These are phyloP conservation scores for Ciborinia camelliae DNA, from an alignment of 2,329 filamentous ascomycete genomes.

Conservation along the genomic window DNA sequence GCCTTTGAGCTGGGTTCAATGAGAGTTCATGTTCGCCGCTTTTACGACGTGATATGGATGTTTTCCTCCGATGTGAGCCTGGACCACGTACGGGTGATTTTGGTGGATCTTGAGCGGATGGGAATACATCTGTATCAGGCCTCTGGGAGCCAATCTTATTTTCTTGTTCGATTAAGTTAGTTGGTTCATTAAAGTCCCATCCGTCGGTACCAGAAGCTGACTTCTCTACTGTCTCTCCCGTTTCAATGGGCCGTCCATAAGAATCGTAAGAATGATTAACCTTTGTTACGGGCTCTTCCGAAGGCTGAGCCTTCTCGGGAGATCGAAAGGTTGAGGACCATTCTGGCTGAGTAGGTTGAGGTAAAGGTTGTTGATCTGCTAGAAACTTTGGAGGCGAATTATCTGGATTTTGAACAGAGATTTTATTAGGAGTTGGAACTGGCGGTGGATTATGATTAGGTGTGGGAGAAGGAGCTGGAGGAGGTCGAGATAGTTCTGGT, in stretches of 20 bases:
- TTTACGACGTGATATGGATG: slow-evolving; percentile 69
- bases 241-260: slow-evolving; percentile 50
- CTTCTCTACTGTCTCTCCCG: slow-evolving; percentile 47
- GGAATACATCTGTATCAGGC: slow-evolving; percentile 85
- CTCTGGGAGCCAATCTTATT: slow-evolving; percentile 55
- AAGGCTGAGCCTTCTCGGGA: slow-evolving; percentile 30
- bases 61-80: slow-evolving; percentile 73
- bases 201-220: slow-evolving; percentile 60
- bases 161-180: slow-evolving; percentile 55
- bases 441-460: slow-evolving; percentile 59
- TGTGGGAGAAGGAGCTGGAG: slow-evolving; percentile 40
- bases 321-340: slow-evolving; percentile 35
- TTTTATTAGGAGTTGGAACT: slow-evolving; percentile 42
- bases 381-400: slow-evolving; percentile 53
- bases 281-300: slow-evolving; percentile 56
- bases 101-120: slow-evolving; percentile 71
- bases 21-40: slow-evolving; percentile 65
- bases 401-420: slow-evolving; percentile 39
- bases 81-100: slow-evolving; percentile 74
- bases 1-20: slow-evolving; percentile 53
- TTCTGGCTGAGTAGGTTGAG: slow-evolving; percentile 42
- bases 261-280: slow-evolving; percentile 57
- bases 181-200: slow-evolving; percentile 89
- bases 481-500: slow-evolving; percentile 47
- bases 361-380: slow-evolving; percentile 47